Percentiles rank a stretch among this genome's conserved stretches.
Evolutionary conservation across 2,329 filamentous ascomycete genomes (phyloP).

Genomic region (Acephala macrosclerotiorum): DNA sequence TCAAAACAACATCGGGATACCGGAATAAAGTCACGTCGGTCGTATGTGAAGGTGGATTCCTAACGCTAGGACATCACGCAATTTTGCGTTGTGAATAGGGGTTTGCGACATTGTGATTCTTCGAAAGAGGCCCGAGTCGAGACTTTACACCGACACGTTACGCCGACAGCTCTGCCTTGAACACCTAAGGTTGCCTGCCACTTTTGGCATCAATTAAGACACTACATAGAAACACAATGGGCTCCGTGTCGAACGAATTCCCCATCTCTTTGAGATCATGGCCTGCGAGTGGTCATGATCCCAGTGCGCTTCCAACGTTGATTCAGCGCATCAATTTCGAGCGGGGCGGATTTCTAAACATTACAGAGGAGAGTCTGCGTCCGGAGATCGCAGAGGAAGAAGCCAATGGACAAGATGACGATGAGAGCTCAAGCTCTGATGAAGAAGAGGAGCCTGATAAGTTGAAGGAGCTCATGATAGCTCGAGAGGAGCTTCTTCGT

Average conservation of each 20-base stretch:
- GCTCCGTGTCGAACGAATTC: conserved; percentile 49
- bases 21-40: too few relatives aligned
- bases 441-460: conserved; percentile 52
- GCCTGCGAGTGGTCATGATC: conserved; percentile 60
- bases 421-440: conserved; percentile 55
- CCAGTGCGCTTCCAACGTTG: conserved; percentile 72
- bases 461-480: conserved; percentile 47
- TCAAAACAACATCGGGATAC: too few relatives aligned
- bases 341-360: conserved; percentile 80
- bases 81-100: background rate
- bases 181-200: background rate
- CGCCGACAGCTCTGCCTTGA: background rate
- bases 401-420: conserved; percentile 50
- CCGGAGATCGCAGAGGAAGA: conserved; percentile 67
- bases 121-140: background rate
- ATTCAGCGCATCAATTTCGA: conserved; percentile 81
- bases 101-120: background rate
- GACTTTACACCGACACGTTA: background rate
- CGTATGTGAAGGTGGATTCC: background rate
- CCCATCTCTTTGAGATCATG: conserved; percentile 70
- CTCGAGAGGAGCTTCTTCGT: conserved; percentile 63
- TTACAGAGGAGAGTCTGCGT: conserved; percentile 76
- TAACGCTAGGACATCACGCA: background rate
- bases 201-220: background rate
- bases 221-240: conserved; percentile 32